Evolutionary conservation across 2,329 filamentous ascomycete species (phyloP), one percentile per base, ranked within the genome.

Genomic region (Neurospora sp.): DNA sequence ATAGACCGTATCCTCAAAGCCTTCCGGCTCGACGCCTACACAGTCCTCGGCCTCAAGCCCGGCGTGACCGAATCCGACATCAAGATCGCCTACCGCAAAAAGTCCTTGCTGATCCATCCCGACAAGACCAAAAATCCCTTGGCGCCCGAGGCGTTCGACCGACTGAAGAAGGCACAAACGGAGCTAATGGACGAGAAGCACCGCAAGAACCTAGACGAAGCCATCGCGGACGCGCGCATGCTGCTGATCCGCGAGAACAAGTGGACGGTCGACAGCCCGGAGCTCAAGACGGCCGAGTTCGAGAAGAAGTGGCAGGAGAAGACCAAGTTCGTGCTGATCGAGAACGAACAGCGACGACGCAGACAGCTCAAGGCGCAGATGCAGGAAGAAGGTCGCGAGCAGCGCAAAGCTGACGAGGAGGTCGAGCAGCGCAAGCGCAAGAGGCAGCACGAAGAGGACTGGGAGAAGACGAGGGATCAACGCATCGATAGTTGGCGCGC

Each of bases 81-180:
- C 85, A 98, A 97, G 82, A 84, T 90, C 75, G 88, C 88, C 74
- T 99, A 98, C 83, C 94, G 96, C 84, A 94, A 93, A 77, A 98
- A 97, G 81, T 99, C 96, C n/a, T 90, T 99, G 70, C 89, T 99
- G 67, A 98, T 99, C 83, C 96, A 99, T 83, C 96, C 96, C 6
- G 96, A 99, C 84, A 99, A 99, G 81, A 97, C 96, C 70, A 89
- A 89, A 77, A 98, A 99, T 78, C 91, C 93, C 0, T 87, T 85
- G 67, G 96, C 96, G 0, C 95, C 96, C 3, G 96, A 98, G 77
- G 96, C 96, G 74, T 99, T 99, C 78, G 96, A 99, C 81, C 90
- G 95, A 10, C 87, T 99, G 37, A 97, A 97, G 78, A 97, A 98
- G 81, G 96, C 96, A 0, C 93, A 98, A 78, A 91, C 89, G 2